These are phyloP conservation scores for Ceratobasidium sp. DNA, from an alignment of 1,284 basidiomycete genomes.

Conservation along the genomic window DNA sequence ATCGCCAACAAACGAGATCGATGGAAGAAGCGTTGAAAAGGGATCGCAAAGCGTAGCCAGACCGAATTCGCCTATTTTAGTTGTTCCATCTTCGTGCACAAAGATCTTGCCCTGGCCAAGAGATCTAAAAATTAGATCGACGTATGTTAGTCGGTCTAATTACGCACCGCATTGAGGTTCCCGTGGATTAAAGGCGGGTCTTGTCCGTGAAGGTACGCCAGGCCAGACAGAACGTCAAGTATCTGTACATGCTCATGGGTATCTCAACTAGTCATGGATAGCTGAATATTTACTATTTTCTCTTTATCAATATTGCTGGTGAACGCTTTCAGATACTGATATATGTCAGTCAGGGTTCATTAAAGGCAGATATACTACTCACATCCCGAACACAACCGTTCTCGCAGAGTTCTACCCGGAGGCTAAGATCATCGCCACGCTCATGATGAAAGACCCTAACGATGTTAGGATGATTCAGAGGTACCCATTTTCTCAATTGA, in stretches of 20 bases:
- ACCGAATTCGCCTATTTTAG: constrained; percentile 29
- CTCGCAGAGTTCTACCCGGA: background rate
- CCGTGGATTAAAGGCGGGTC: constrained; percentile 19
- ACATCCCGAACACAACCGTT: constrained; percentile 3
- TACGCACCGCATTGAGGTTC: background rate
- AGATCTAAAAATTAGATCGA: too few relatives aligned
- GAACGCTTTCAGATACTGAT: background rate
- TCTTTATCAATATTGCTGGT: background rate
- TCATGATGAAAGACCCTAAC: background rate
- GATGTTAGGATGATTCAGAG: background rate
- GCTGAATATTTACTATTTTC: background rate
- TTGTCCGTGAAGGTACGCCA: constrained; percentile 9
- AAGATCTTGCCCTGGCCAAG: background rate
- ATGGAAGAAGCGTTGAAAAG: constrained; percentile 7
- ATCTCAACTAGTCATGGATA: background rate
- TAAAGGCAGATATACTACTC: background rate
- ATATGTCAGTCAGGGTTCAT: too few relatives aligned
- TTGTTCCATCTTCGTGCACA: background rate
- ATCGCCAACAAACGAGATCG: background rate
- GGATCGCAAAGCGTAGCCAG: constrained; percentile 12
- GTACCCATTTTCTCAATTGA: background rate
- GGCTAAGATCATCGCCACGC: background rate
- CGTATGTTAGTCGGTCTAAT: background rate
- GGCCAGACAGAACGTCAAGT: background rate
- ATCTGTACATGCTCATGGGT: background rate